A percentile compares a stretch with the other conserved stretches of the same genome.
These are phyloP conservation scores for Ogataea zsoltii DNA, from an alignment of 805 yeast genomes.

Conservation along the genomic window DNA sequence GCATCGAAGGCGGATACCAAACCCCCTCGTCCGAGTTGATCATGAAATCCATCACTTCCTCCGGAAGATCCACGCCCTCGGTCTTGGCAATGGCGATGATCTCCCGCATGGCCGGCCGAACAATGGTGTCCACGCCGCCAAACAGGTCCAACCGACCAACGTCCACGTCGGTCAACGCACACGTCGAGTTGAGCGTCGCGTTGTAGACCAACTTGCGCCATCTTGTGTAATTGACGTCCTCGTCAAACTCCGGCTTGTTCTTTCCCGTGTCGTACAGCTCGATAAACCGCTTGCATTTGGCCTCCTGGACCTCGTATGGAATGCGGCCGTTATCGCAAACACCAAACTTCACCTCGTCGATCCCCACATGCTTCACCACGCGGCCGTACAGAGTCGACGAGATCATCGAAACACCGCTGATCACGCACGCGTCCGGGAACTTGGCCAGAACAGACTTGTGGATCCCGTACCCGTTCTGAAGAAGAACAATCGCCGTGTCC, in stretches of 20 bases:
- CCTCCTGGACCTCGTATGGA: conserved; percentile 27
- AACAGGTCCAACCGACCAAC: conserved; percentile 46
- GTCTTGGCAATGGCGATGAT: conserved; percentile 64
- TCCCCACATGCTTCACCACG: conserved; percentile 35
- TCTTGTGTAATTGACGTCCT: conserved; percentile 40
- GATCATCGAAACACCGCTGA: conserved; percentile 43
- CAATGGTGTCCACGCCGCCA: conserved; percentile 43
- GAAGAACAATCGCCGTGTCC: conserved; percentile 37
- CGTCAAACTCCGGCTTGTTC: conserved; percentile 34
- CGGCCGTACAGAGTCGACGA: conserved; percentile 35
- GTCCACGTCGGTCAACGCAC: conserved; percentile 43
- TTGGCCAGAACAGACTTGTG: conserved; percentile 35
- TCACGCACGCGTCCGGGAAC: conserved; percentile 36
- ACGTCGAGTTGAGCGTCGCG: conserved; percentile 46
- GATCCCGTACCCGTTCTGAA: conserved; percentile 44
- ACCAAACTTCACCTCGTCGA: conserved; percentile 36
- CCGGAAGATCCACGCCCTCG: conserved; percentile 59
- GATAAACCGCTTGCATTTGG: conserved; percentile 35
- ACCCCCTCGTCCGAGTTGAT: conserved; percentile 51
- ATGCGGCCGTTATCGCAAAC: conserved; percentile 37
- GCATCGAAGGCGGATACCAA: conserved; percentile 49
- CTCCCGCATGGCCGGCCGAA: conserved; percentile 68
- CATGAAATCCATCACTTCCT: conserved; percentile 46
- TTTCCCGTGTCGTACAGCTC: conserved; percentile 35
- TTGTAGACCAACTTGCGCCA: conserved; percentile 51